Conservation (phyloP, 2,329 filamentous ascomycete species). For the Hymenotorrendiella dingleyae region DNA sequence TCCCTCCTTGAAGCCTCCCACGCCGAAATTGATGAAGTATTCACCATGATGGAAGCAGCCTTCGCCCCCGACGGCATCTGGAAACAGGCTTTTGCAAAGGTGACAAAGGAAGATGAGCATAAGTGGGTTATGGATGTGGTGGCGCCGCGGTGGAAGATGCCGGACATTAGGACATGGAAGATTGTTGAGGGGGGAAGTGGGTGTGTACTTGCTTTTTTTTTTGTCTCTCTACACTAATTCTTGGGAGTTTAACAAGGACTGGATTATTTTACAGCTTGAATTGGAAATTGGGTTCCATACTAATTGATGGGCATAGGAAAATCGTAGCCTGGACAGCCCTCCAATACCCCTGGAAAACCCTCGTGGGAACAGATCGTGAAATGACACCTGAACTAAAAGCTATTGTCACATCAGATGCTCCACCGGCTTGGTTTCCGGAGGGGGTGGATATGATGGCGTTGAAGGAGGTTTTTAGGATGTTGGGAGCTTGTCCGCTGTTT, state of each 20-base stretch:
- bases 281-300: not conserved
- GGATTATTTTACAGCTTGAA: too few species aligned
- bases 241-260: too few species aligned
- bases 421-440: constrained; percentile 11
- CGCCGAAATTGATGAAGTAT: constrained; percentile 15
- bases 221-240: too few species aligned
- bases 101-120: constrained; percentile 11
- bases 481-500: constrained; percentile 3
- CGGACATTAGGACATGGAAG: constrained; percentile 19
- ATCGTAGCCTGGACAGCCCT: constrained; percentile 19
- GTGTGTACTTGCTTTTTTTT: constrained; percentile 7
- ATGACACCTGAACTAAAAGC: constrained; percentile 16
- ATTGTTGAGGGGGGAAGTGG: constrained; percentile 13
- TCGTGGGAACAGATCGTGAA: not conserved
- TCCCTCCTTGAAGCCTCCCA: constrained; percentile 6
- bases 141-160: constrained; percentile 14
- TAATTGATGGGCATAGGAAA: constrained; percentile 10
- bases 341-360: constrained; percentile 18
- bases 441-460: constrained; percentile 13
- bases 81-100: constrained; percentile 9
- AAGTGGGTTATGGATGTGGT: constrained; percentile 16
- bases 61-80: constrained; percentile 17
- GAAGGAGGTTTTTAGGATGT: constrained; percentile 7
- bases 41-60: constrained; percentile 10
- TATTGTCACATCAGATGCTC: constrained; percentile 1